A percentile compares a stretch with the other conserved stretches of the same genome.
phyloP scores from a whole-genome alignment of 208 protist genomes.

The Leishmania arabica region DNA sequence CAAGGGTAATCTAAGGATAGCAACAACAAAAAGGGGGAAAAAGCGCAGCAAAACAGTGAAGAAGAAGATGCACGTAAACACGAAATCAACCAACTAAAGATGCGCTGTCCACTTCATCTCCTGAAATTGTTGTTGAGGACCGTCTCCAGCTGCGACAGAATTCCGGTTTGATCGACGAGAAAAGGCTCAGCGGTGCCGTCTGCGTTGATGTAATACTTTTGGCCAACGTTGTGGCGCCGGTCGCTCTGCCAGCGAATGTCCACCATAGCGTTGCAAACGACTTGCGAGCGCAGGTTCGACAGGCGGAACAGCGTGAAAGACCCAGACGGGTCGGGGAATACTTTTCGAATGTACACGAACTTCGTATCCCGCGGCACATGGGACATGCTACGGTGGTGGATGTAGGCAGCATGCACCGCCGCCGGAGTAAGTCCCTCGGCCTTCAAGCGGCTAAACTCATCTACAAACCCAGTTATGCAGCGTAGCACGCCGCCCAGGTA shows the following conservation, averaged over 20 bases:
- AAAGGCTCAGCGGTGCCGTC: slow-evolving; percentile 84
- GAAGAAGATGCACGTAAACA: background rate
- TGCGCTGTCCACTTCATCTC: slow-evolving; percentile 22
- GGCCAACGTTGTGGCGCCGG: slow-evolving; percentile 79
- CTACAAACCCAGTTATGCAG: slow-evolving; percentile 77
- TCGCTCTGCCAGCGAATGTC: slow-evolving; percentile 93
- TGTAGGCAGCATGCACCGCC: slow-evolving; percentile 78
- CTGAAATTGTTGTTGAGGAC: slow-evolving; percentile 84
- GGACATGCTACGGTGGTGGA: slow-evolving; percentile 69
- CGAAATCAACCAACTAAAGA: background rate
- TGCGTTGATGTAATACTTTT: slow-evolving; percentile 88
- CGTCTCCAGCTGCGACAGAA: slow-evolving; percentile 72
- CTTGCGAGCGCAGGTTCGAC: slow-evolving; percentile 89
- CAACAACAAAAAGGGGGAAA: background rate
- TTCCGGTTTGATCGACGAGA: slow-evolving; percentile 79
- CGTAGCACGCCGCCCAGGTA: slow-evolving; percentile 72
- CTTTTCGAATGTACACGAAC: slow-evolving; percentile 89
- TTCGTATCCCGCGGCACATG: slow-evolving; percentile 80
- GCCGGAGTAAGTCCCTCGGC: slow-evolving; percentile 77
- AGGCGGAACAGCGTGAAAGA: slow-evolving; percentile 82
- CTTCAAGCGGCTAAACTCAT: slow-evolving; percentile 59
- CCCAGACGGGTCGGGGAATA: slow-evolving; percentile 82
- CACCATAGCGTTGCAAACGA: slow-evolving; percentile 80
- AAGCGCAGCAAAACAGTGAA: background rate
- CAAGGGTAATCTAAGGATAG: background rate